Percentiles rank a stretch among this genome's conserved stretches.
Conservation (phyloP, 192 early-diverging fungal genomes). For the Bifiguratus adelaidae region DNA sequence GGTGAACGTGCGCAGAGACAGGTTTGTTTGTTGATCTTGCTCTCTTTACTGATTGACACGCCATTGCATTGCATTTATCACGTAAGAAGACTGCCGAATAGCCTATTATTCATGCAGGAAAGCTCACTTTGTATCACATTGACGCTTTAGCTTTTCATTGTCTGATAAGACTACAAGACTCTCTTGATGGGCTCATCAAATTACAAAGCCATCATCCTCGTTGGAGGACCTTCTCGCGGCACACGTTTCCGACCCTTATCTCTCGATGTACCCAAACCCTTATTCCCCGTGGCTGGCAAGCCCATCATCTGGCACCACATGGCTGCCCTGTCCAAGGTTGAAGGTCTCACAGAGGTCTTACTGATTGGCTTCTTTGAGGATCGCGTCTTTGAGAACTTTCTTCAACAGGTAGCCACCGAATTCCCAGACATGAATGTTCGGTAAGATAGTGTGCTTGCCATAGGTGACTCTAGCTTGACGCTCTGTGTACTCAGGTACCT, state of each 20-base stretch:
- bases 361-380: conserved; percentile 98
- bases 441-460: conserved; percentile 23
- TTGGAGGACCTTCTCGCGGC: conserved; percentile 94
- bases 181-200: no score
- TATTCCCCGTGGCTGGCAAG: conserved; percentile 94
- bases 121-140: no score
- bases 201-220: conserved; percentile 86
- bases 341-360: conserved; percentile 86
- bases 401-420: conserved; percentile 77
- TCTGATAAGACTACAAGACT: no score
- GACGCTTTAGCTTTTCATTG: no score
- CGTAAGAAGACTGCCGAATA: no score
- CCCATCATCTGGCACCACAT: conserved; percentile 98
- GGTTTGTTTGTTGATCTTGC: background rate
- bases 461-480: background rate
- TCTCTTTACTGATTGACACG: no score
- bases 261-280: conserved; percentile 92
- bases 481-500: conserved; percentile 60
- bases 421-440: conserved; percentile 80
- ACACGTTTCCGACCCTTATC: conserved; percentile 97
- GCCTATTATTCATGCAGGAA: no score
- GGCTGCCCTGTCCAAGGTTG: conserved; percentile 77
- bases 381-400: conserved; percentile 80
- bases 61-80: no score
- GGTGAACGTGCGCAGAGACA: no score